Percentiles rank a stretch among this genome's conserved stretches.
Conservation (phyloP, 768 basidiomycete genomes). For the Clitopilus passeckerianus region DNA sequence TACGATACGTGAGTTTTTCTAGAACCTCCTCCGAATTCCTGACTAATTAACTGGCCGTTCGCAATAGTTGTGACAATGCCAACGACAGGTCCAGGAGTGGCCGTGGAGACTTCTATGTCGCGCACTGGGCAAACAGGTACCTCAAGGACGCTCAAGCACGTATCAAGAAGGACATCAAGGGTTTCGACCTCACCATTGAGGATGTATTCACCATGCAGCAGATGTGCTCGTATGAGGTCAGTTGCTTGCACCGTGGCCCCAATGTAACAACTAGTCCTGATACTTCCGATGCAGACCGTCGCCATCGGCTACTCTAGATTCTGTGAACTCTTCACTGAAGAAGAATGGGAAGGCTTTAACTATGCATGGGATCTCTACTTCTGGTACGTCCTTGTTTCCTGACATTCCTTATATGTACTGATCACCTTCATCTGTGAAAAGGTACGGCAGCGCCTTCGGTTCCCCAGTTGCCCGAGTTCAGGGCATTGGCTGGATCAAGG, state of each 20-base stretch:
- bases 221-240: conserved; percentile 80
- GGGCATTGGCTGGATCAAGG: conserved; percentile 79
- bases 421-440: conserved; percentile 19
- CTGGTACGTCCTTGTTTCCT: conserved; percentile 34
- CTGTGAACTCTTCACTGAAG: conserved; percentile 84
- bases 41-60: neutral
- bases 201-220: conserved; percentile 79
- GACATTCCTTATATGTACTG: neutral
- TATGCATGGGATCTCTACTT: conserved; percentile 73
- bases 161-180: conserved; percentile 52
- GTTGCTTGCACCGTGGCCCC: conserved; percentile 7
- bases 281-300: conserved; percentile 55
- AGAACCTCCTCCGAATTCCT: neutral
- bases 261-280: conserved; percentile 1
- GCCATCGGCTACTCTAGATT: conserved; percentile 89
- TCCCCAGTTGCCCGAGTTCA: conserved; percentile 73
- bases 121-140: conserved; percentile 68
- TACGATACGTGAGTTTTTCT: conserved; percentile 56
- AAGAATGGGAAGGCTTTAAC: conserved; percentile 92
- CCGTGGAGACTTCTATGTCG: conserved; percentile 54
- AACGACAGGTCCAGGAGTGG: conserved; percentile 36
- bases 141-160: conserved; percentile 61
- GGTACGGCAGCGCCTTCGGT: conserved; percentile 77
- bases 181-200: conserved; percentile 57
- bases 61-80: conserved; percentile 60